phyloP scores from a whole-genome alignment of 768 basidiomycete species.

The Clitopilus passeckerianus region DNA sequence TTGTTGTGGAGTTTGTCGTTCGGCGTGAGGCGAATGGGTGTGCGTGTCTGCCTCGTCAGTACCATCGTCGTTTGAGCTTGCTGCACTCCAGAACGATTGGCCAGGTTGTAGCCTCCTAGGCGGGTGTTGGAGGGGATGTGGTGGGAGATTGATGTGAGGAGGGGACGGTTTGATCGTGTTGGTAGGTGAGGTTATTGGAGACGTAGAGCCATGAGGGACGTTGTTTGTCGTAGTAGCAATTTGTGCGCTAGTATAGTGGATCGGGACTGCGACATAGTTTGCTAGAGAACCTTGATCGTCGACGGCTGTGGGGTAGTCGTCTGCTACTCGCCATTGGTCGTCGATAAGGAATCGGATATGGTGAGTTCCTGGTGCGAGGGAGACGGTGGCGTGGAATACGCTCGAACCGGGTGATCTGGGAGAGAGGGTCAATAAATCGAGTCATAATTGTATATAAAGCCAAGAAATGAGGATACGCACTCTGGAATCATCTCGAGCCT shows the following conservation, averaged over 20 bases:
- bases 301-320: slow-evolving; percentile 78
- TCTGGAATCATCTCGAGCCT: slow-evolving; percentile 59
- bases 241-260: slow-evolving; percentile 22
- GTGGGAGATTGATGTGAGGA: slow-evolving; percentile 7
- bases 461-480: slow-evolving; percentile 31
- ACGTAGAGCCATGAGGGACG: background rate
- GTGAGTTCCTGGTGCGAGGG: slow-evolving; percentile 84
- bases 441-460: slow-evolving; percentile 6
- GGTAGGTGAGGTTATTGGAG: slow-evolving; percentile 10
- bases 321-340: slow-evolving; percentile 74
- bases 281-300: slow-evolving; percentile 93
- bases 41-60: slow-evolving; percentile 1
- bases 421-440: slow-evolving; percentile 5
- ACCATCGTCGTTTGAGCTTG: slow-evolving; percentile 27
- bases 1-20: slow-evolving; percentile 2
- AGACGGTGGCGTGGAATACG: slow-evolving; percentile 31
- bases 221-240: slow-evolving; percentile 3
- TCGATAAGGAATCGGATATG: slow-evolving; percentile 95
- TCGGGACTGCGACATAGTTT: slow-evolving; percentile 81
- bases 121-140: background rate
- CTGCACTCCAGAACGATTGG: slow-evolving; percentile 37
- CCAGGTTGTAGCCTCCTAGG: slow-evolving; percentile 19
- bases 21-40: slow-evolving; percentile 6
- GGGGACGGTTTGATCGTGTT: slow-evolving; percentile 25
- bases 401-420: slow-evolving; percentile 24